Percentiles rank a stretch among this genome's conserved stretches.
Conservation (phyloP, 2,329 filamentous ascomycete genomes). For the Xylaria sp. region DNA sequence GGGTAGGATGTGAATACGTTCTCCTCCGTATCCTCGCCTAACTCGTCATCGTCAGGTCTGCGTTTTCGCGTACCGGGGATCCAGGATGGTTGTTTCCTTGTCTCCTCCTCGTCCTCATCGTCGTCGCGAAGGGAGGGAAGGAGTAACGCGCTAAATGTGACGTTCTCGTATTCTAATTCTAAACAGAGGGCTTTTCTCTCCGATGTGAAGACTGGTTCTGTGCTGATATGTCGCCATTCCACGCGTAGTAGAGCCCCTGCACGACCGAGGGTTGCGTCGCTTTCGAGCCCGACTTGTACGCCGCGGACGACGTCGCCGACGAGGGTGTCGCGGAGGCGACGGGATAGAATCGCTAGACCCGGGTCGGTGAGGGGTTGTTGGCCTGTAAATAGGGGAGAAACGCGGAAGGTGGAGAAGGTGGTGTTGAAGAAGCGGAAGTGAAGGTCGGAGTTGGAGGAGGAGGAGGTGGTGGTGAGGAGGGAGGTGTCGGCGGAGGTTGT, state of each 20-base stretch:
- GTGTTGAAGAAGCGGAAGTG: constrained; percentile 49
- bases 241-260: constrained; percentile 44
- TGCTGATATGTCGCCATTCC: constrained; percentile 42
- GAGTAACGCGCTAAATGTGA: constrained; percentile 46
- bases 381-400: constrained; percentile 49
- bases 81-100: constrained; percentile 19
- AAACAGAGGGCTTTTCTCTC: constrained; percentile 36
- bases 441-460: background rate
- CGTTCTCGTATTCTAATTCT: constrained; percentile 49
- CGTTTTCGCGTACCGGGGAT: constrained; percentile 2
- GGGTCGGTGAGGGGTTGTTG: constrained; percentile 33
- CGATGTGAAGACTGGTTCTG: constrained; percentile 27
- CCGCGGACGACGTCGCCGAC: constrained; percentile 57
- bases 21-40: background rate
- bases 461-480: too few relatives aligned
- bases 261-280: constrained; percentile 35
- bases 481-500: constrained; percentile 1
- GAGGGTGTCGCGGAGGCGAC: constrained; percentile 48
- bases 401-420: constrained; percentile 52
- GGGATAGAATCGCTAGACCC: constrained; percentile 41
- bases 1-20: constrained; percentile 43
- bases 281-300: constrained; percentile 43
- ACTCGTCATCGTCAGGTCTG: too few relatives aligned
- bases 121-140: constrained; percentile 35
- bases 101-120: background rate